Evolutionary conservation across 768 basidiomycete genomes (phyloP).

Genomic region (Boletellus emodensis): DNA sequence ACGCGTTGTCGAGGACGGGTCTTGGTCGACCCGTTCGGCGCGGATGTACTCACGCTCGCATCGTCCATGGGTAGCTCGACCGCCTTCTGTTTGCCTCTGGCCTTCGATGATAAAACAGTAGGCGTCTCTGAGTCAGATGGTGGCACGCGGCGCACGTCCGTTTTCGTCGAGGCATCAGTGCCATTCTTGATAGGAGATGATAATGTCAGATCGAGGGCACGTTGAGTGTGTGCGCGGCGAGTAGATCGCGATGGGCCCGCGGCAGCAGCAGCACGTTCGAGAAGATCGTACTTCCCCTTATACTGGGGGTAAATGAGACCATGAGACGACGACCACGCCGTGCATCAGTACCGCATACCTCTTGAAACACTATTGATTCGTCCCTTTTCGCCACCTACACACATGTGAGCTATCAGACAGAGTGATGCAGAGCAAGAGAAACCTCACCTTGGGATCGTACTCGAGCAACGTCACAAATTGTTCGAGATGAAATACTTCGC

Average conservation of each 20-base stretch:
- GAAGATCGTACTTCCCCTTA: constrained; percentile 58
- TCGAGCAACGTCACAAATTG: constrained; percentile 70
- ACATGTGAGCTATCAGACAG: neutral
- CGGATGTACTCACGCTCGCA: constrained; percentile 6
- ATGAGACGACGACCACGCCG: neutral
- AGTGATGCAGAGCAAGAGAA: neutral
- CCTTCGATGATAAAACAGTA: constrained; percentile 22
- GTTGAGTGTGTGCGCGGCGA: constrained; percentile 54
- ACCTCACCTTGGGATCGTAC: constrained; percentile 76
- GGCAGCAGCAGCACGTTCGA: constrained; percentile 41
- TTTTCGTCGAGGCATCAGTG: constrained; percentile 8
- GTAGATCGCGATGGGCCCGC: constrained; percentile 56
- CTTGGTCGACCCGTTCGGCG: constrained; percentile 10
- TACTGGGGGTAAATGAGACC: constrained; percentile 38
- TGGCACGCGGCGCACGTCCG: constrained; percentile 9
- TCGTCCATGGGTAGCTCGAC: constrained; percentile 15
- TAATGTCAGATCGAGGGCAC: constrained; percentile 41
- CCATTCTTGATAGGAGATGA: constrained; percentile 14
- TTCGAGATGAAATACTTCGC: constrained; percentile 88
- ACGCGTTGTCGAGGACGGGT: constrained; percentile 8
- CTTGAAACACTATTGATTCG: constrained; percentile 63
- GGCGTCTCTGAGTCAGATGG: neutral
- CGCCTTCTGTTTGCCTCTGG: constrained; percentile 32
- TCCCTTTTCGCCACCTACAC: constrained; percentile 68
- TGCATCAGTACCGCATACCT: constrained; percentile 44